Evolutionary conservation across 2,329 filamentous ascomycete genomes (phyloP), one percentile per base, ranked within the genome.

Genomic region (Cladorrhinum sp.): DNA sequence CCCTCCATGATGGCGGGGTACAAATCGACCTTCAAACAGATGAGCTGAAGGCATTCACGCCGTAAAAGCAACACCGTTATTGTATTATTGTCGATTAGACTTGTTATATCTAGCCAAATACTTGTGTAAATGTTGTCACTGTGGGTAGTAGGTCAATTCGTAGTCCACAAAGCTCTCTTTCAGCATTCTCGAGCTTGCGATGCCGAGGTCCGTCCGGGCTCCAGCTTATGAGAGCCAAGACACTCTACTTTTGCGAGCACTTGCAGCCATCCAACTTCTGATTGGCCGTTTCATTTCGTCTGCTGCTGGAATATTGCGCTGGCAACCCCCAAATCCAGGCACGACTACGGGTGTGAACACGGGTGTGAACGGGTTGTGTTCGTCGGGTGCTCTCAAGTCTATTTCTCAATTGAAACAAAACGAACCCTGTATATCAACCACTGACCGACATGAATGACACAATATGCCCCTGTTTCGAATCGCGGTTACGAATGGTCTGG

Each of bases 401-500:
- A 54, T 50, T 51, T 54, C 60, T 48, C 52, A 55, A 61, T 63
- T 41, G 50, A 53, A n/a, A n/a, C n/a, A n/a, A n/a, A n/a, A n/a
- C n/a, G n/a, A n/a, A n/a, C n/a, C n/a, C n/a, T n/a, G n/a, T n/a
- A n/a, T n/a, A n/a, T n/a, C n/a, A n/a, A n/a, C n/a, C n/a, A n/a
- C n/a, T n/a, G n/a, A n/a, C n/a, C n/a, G n/a, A n/a, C n/a, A n/a
- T 23, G 49, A 50, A 23, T 24, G 49, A 23, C 20, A 29, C 4
- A 10, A 29, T 29, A 16, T 50, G 45, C 13, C 13, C 45, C 45
- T 50, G 8, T 22, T 24, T 22, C 22, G 9, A 24, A 50, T 12
- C 2, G 45, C 18, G 18, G 22, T 5, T 41, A 4, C 7, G 8
- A 13, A n/a, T 2, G 24, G 29, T 1, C 13, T 16, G 25, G 29